phyloP scores from a whole-genome alignment of 805 yeast genomes.

The Candida nanaspora region DNA sequence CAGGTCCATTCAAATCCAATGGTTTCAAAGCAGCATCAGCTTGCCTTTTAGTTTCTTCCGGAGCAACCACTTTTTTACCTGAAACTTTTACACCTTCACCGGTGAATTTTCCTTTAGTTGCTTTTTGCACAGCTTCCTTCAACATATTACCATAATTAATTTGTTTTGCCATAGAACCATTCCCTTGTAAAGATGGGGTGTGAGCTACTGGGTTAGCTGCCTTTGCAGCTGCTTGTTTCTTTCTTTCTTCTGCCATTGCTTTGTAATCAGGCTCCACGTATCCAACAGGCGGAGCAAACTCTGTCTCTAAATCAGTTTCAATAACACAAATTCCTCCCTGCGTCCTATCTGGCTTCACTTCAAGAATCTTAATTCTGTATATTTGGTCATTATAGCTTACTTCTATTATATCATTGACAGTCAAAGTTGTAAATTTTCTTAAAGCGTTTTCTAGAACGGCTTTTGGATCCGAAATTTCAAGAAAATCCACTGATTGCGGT shows the following conservation, averaged over 20 bases:
- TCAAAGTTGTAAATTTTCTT: slow-evolving; percentile 81
- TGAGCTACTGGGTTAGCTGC: slow-evolving; percentile 29
- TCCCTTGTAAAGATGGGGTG: slow-evolving; percentile 26
- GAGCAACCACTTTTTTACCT: slow-evolving; percentile 38
- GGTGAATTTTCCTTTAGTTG: slow-evolving; percentile 28
- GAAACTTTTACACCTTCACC: slow-evolving; percentile 71
- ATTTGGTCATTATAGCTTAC: slow-evolving; percentile 73
- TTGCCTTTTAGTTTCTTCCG: slow-evolving; percentile 12
- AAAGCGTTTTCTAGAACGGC: slow-evolving; percentile 93
- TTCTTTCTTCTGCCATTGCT: slow-evolving; percentile 19
- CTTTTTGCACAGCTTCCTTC: slow-evolving; percentile 29
- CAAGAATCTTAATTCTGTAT: slow-evolving; percentile 77
- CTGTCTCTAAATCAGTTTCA: slow-evolving; percentile 95
- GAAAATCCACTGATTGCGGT: slow-evolving; percentile 90
- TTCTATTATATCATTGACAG: slow-evolving; percentile 79
- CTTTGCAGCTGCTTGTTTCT: slow-evolving; percentile 33
- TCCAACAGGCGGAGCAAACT: slow-evolving; percentile 98
- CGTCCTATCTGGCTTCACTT: slow-evolving; percentile 69
- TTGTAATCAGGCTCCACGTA: slow-evolving; percentile 84
- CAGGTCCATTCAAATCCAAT: slow-evolving; percentile 52
- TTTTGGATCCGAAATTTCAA: slow-evolving; percentile 91
- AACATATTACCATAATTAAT: slow-evolving; percentile 60
- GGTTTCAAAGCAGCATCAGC: slow-evolving; percentile 24
- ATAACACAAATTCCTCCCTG: slow-evolving; percentile 80
- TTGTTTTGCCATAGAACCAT: slow-evolving; percentile 70